These are phyloP conservation scores for Chytriomyces sp. DNA, from an alignment of 192 early-diverging fungal genomes.

Conservation along the genomic window DNA sequence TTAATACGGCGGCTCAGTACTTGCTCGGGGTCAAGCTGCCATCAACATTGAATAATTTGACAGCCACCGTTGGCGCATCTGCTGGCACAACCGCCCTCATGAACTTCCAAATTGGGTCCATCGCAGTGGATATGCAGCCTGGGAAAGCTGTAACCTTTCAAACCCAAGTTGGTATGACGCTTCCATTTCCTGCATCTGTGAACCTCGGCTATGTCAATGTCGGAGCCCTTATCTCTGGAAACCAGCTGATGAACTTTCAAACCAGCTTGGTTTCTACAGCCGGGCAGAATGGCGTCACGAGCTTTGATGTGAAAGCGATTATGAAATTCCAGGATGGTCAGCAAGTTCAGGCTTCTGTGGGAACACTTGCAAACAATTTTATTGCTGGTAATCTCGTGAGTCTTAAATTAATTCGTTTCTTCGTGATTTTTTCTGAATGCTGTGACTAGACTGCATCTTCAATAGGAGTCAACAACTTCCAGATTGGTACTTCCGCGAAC, in stretches of 20 bases:
- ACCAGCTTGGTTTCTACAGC: background rate
- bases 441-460: background rate
- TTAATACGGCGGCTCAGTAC: background rate
- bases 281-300: background rate
- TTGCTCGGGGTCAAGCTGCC: constrained; percentile 3
- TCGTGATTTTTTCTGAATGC: background rate
- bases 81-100: background rate
- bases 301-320: constrained; percentile 26
- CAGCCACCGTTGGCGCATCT: background rate
- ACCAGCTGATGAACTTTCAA: constrained; percentile 33
- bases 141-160: constrained; percentile 4
- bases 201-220: constrained; percentile 31
- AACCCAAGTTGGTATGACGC: constrained; percentile 11
- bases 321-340: constrained; percentile 33
- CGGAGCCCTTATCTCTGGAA: constrained; percentile 35
- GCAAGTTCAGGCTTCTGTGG: constrained; percentile 32
- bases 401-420: background rate
- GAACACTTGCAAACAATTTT: constrained; percentile 34
- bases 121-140: constrained; percentile 17
- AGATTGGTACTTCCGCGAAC: constrained; percentile 1
- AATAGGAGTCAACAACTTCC: background rate
- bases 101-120: background rate
- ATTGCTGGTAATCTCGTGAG: constrained; percentile 1
- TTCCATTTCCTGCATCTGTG: constrained; percentile 19
- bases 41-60: background rate